phyloP scores from a whole-genome alignment of 2,329 filamentous ascomycete species.

The Emergomyces pasteurianus region DNA sequence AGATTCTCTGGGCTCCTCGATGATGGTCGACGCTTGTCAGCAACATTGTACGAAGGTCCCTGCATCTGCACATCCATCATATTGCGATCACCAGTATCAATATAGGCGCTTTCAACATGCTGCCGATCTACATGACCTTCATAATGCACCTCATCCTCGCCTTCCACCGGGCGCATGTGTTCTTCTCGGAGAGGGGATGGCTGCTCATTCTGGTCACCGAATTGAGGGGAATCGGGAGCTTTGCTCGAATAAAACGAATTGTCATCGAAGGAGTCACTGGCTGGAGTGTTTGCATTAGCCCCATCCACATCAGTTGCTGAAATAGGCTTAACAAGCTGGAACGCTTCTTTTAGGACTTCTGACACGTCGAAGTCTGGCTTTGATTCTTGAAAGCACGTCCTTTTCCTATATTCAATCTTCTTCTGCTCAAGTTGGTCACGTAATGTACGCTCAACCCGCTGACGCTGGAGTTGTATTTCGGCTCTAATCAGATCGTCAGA shows the following conservation, averaged over 20 bases:
- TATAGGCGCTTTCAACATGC: slow-evolving; percentile 25
- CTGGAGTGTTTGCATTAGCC: slow-evolving; percentile 50
- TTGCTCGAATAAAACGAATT: slow-evolving; percentile 95
- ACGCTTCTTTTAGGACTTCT: slow-evolving; percentile 59
- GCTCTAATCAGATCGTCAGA: slow-evolving; percentile 73
- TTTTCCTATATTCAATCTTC: slow-evolving; percentile 37
- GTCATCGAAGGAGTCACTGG: slow-evolving; percentile 77
- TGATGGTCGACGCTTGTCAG: slow-evolving; percentile 23
- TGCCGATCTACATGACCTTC: slow-evolving; percentile 23
- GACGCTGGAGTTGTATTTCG: slow-evolving; percentile 66
- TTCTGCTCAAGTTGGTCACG: slow-evolving; percentile 65
- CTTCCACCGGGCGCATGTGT: slow-evolving; percentile 16
- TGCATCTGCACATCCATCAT: slow-evolving; percentile 28
- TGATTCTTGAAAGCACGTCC: slow-evolving; percentile 39
- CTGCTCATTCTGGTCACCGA: slow-evolving; percentile 22
- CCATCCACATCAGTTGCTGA: slow-evolving; percentile 43
- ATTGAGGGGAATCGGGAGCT: slow-evolving; percentile 60
- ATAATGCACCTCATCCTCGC: slow-evolving; percentile 20
- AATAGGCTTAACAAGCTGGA: slow-evolving; percentile 58
- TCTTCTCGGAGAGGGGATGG: slow-evolving; percentile 18
- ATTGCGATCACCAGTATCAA: slow-evolving; percentile 26
- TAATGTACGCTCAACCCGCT: slow-evolving; percentile 65
- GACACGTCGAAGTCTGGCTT: slow-evolving; percentile 57
- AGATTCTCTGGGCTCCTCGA: slow-evolving; percentile 19
- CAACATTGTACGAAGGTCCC: slow-evolving; percentile 25